Percentiles rank a stretch among this genome's conserved stretches.
Conservation (phyloP, 257 asterid species). For the Voacanga thouarsii region DNA sequence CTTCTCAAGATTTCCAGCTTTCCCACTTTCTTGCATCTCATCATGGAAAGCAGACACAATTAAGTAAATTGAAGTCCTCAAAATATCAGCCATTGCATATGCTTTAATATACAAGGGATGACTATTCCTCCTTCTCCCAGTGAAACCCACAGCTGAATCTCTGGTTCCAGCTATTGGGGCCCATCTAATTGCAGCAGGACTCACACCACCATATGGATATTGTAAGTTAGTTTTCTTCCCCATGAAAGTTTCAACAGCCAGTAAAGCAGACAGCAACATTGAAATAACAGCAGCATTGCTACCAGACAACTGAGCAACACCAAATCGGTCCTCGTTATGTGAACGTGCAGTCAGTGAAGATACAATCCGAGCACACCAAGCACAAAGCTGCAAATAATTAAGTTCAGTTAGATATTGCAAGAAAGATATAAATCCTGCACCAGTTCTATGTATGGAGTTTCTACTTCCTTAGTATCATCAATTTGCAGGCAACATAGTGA, state of each 20-base stretch:
- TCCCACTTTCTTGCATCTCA: conserved; percentile 70
- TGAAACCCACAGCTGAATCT: conserved; percentile 55
- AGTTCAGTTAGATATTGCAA: conserved; percentile 22
- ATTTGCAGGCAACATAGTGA: background rate
- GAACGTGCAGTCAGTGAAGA: conserved; percentile 80
- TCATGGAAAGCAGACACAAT: conserved; percentile 66
- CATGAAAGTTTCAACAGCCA: conserved; percentile 79
- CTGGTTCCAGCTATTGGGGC: conserved; percentile 68
- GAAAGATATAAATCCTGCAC: background rate
- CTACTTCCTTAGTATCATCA: background rate
- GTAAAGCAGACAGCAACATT: conserved; percentile 58
- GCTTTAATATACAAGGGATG: conserved; percentile 75
- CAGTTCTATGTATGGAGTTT: background rate
- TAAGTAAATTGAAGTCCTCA: conserved; percentile 69
- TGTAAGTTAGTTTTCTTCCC: conserved; percentile 81
- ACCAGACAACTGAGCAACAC: conserved; percentile 90
- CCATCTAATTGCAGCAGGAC: conserved; percentile 89
- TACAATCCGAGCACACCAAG: conserved; percentile 75
- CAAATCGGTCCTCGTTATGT: conserved; percentile 83
- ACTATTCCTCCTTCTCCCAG: conserved; percentile 63
- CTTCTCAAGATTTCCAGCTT: conserved; percentile 69
- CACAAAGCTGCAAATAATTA: conserved; percentile 58
- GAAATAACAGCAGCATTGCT: conserved; percentile 77
- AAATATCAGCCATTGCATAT: conserved; percentile 70
- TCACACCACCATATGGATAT: conserved; percentile 49